Evolutionary conservation across 768 basidiomycete genomes (phyloP).

Genomic region (Pholiota conissans): DNA sequence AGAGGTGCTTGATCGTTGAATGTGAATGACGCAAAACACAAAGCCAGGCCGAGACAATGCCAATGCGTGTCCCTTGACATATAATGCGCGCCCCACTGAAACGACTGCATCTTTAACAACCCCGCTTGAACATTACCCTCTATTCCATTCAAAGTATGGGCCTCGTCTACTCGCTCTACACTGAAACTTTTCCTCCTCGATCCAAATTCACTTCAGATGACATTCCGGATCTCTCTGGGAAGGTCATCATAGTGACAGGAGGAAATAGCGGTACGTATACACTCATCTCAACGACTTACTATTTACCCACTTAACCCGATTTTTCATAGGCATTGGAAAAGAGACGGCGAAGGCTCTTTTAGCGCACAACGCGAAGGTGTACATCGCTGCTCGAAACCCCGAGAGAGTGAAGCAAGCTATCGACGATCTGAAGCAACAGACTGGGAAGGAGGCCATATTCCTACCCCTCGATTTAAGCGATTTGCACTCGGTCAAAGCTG

Average conservation of each 20-base stretch:
- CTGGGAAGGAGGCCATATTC: conserved; percentile 41
- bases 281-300: no score
- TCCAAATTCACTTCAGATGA: not conserved
- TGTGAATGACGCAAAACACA: no score
- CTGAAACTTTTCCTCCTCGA: not conserved
- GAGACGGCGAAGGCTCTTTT: not conserved
- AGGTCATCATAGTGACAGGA: not conserved
- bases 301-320: no score
- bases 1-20: no score
- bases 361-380: conserved; percentile 47
- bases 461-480: conserved; percentile 44
- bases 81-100: no score
- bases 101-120: no score
- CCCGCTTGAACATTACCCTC: no score
- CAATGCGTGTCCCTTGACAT: no score
- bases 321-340: not conserved
- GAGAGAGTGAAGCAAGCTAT: conserved; percentile 40
- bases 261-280: not conserved
- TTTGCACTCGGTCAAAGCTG: conserved; percentile 37
- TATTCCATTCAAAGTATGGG: no score
- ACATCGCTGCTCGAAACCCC: conserved; percentile 43
- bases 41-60: no score
- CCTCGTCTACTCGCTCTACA: not conserved
- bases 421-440: conserved; percentile 34
- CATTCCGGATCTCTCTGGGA: not conserved